phyloP scores from a whole-genome alignment of 306 rosid genomes.

The Vigna mungo region DNA sequence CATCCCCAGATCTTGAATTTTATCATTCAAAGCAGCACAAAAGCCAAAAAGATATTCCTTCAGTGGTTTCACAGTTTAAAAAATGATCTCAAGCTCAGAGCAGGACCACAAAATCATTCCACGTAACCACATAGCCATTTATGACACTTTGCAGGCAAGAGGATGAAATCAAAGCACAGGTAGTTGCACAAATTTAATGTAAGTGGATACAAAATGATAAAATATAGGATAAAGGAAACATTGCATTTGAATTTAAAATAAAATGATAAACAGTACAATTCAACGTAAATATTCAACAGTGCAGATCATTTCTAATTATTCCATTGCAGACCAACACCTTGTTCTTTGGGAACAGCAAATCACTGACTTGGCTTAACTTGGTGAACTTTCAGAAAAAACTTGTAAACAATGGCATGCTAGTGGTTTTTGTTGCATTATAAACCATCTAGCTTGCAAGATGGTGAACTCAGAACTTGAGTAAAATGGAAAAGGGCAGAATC shows the following conservation, averaged over 20 bases:
- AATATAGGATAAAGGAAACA: neutral
- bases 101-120: neutral
- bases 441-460: constrained; percentile 37
- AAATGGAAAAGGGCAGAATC: constrained; percentile 27
- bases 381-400: constrained; percentile 39
- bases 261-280: constrained; percentile 36
- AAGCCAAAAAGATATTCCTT: neutral
- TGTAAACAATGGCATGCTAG: constrained; percentile 35
- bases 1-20: neutral
- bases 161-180: neutral
- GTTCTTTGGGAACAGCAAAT: constrained; percentile 31
- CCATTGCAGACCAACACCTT: constrained; percentile 19
- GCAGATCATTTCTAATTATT: constrained; percentile 43
- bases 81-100: neutral
- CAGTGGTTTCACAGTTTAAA: neutral
- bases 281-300: constrained; percentile 28
- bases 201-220: neutral
- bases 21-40: constrained; percentile 1
- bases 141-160: neutral
- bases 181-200: neutral
- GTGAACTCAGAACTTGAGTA: neutral
- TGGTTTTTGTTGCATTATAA: constrained; percentile 40
- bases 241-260: constrained; percentile 39
- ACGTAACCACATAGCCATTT: neutral
- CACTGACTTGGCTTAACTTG: constrained; percentile 12